Percentiles rank a stretch among this genome's conserved stretches.
phyloP scores from a whole-genome alignment of 371 early-diverging fungal genomes.

The Mucor sp. region DNA sequence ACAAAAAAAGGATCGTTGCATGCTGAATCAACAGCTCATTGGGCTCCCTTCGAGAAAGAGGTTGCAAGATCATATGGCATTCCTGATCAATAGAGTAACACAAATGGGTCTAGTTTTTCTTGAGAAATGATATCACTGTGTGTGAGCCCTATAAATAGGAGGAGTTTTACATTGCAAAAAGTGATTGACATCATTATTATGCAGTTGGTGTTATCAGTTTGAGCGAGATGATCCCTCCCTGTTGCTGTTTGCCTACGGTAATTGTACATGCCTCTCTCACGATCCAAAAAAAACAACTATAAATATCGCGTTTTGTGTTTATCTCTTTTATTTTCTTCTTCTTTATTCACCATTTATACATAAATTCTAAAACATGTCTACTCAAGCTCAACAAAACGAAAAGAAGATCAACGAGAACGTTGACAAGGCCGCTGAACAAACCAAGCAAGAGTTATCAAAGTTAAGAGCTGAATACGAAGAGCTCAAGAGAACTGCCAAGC shows the following conservation, averaged over 20 bases:
- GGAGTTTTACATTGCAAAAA: background rate
- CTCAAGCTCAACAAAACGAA: conserved; percentile 10
- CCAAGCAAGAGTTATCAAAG: conserved; percentile 38
- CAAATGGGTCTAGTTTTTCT: background rate
- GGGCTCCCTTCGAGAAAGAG: background rate
- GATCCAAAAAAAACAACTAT: background rate
- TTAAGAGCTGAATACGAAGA: conserved; percentile 43
- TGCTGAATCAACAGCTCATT: no score
- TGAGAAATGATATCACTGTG: background rate
- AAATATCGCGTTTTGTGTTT: background rate
- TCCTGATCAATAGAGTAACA: background rate
- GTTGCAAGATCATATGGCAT: background rate
- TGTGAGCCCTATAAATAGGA: background rate
- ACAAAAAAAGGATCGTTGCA: background rate
- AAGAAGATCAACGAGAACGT: conserved; percentile 22
- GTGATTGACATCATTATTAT: conserved; percentile 1
- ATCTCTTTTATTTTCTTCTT: background rate
- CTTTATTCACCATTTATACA: background rate
- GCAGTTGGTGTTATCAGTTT: background rate
- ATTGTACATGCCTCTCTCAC: background rate
- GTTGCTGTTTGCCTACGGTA: background rate
- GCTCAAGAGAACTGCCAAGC: conserved; percentile 34
- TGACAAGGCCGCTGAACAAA: conserved; percentile 29
- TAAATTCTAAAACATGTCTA: background rate
- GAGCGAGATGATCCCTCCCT: background rate